Conservation (phyloP, 2,329 filamentous ascomycete genomes). For the Nemania sp. region DNA sequence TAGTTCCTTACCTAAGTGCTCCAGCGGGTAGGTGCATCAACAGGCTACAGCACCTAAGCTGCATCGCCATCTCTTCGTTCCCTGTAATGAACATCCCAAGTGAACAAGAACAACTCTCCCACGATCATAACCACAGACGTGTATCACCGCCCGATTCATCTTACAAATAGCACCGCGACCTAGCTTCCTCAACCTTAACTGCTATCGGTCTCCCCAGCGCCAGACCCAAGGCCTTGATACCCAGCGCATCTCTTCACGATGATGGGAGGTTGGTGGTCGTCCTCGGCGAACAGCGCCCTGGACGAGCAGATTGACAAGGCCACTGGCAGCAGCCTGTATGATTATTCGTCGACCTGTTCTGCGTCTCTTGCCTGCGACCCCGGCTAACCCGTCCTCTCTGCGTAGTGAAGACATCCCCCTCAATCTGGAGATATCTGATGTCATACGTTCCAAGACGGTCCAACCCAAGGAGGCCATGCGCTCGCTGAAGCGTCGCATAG, state of each 20-base stretch:
- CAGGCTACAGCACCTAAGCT: conserved; percentile 13
- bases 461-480: conserved; percentile 98
- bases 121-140: no score
- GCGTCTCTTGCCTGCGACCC: not conserved
- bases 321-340: conserved; percentile 89
- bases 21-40: conserved; percentile 17
- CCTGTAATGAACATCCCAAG: not conserved
- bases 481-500: conserved; percentile 89
- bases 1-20: no score
- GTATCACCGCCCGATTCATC: not conserved
- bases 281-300: conserved; percentile 83
- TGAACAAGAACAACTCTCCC: not conserved
- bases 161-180: not conserved
- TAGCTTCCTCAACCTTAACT: not conserved
- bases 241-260: conserved; percentile 35
- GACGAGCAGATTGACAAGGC: conserved; percentile 97
- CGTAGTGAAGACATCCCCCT: conserved; percentile 90
- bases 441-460: conserved; percentile 96
- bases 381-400: conserved; percentile 3
- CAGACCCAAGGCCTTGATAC: not conserved
- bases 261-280: conserved; percentile 96
- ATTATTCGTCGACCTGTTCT: conserved; percentile 1
- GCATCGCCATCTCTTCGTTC: conserved; percentile 17
- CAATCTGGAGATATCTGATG: conserved; percentile 96
- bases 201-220: not conserved